Conservation (phyloP, 331 rosid species). For the Pyracantha coccinea region DNA sequence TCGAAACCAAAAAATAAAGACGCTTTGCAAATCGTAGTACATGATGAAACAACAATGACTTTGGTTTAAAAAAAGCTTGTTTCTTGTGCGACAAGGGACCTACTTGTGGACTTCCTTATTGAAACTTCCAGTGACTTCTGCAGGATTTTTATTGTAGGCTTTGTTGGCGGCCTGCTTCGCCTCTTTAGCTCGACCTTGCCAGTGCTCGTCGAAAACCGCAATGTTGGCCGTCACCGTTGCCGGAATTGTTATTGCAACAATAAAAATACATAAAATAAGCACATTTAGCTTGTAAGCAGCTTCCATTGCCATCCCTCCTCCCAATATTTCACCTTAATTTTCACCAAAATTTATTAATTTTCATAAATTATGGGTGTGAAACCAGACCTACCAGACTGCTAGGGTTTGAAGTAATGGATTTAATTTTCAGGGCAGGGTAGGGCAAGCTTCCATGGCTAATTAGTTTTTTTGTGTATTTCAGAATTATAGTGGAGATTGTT, state of each 20-base stretch:
- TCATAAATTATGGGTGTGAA: background rate
- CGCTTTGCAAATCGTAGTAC: background rate
- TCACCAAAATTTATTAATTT: background rate
- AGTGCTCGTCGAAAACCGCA: conserved; percentile 21
- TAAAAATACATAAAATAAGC: conserved; percentile 24
- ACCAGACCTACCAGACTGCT: background rate
- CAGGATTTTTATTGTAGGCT: conserved; percentile 27
- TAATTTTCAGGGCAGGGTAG: background rate
- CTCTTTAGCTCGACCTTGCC: conserved; percentile 30
- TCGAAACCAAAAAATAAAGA: background rate
- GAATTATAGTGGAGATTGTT: background rate
- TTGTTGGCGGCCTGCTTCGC: conserved; percentile 11
- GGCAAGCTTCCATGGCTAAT: background rate
- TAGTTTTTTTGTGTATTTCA: background rate
- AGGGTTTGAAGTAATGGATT: background rate
- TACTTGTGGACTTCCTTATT: conserved; percentile 28
- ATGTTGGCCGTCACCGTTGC: conserved; percentile 20
- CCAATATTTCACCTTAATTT: background rate
- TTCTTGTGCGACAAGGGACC: background rate
- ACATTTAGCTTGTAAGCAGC: conserved; percentile 14
- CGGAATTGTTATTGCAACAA: conserved; percentile 16
- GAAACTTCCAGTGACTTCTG: background rate
- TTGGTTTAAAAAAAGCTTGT: background rate
- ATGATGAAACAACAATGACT: background rate
- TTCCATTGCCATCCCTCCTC: background rate